Base-by-base conservation (phyloP, 257 asterid species). In the Jacaranda mimosifolia region DNA sequence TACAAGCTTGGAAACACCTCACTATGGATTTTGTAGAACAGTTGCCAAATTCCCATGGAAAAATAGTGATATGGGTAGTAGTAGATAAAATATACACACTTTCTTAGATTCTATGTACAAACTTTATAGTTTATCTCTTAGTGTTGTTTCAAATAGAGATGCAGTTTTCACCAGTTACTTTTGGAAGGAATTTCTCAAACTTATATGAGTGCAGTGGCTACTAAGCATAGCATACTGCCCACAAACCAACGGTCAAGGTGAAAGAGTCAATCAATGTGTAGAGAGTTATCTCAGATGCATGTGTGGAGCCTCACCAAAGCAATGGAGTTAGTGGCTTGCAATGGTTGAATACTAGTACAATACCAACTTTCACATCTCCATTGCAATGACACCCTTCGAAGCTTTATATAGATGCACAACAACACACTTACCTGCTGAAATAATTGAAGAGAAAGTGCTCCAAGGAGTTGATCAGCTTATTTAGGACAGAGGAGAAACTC, bases 331-430 rank as follows among this genome's bases (percentile, higher is more conserved):
- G 1, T 68, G 73, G 73, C 9, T 68, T 0, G 0, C 58, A 1
- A 2, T 68, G 19, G 60, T 59, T 3, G 73, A 68, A 7, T 68
- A 17, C 10, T 68, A 59, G 72, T 66, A 66, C 8, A 66, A 66
- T 12, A 66, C 72, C 4, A 17, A 17, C 9, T 66, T n/a, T 7
- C 73, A 68, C 9, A 18, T 13, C 55, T 48, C 13, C 13, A 7
- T 48, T 2, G 2, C 11, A 0, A 48, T 48, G 55, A 48, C 59
- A 7, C 53, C 43, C 5, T 19, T 19, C 9, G 12, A 48, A 7
- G 59, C 73, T 4, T 10, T 45, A 12, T 68, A n/a, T 18, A 38
- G 58, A 4, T 68, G 13, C 13, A 48, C 3, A 14, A 3, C 55
- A 6, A 0, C 13, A 14, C 55, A 8, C 55, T 43, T 6, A 5